A percentile compares a stretch with the other conserved stretches of the same genome.
Evolutionary conservation across 768 basidiomycete genomes (phyloP).

Genomic region (Rhodotorula paludigena): DNA sequence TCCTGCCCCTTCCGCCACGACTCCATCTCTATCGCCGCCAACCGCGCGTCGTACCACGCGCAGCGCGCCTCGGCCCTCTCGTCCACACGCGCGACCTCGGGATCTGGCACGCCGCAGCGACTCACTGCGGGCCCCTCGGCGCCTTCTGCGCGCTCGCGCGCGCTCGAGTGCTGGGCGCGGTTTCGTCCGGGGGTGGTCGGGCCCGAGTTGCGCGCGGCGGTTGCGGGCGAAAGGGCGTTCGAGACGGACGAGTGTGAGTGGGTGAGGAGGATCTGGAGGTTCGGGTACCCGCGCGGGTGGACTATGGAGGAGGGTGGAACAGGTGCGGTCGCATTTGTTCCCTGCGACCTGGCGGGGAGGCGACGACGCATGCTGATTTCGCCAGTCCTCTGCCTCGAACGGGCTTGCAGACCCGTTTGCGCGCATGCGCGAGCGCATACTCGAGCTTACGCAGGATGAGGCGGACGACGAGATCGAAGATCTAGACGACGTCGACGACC

Average conservation of each 20-base stretch:
- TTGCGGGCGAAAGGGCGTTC: not conserved
- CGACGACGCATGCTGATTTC: too few species aligned
- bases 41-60: conserved; percentile 1
- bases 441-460: not conserved
- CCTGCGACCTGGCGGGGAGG: too few species aligned
- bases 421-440: not conserved
- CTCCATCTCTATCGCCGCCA: not conserved
- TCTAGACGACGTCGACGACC: conserved; percentile 9
- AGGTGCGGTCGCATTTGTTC: not conserved
- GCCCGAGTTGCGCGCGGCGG: not conserved
- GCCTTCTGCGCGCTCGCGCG: not conserved
- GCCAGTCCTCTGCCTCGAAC: too few species aligned
- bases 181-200: conserved; percentile 14
- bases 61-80: too few species aligned
- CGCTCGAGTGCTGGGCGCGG: conserved; percentile 1
- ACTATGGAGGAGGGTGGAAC: conserved; percentile 4
- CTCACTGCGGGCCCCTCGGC: not conserved
- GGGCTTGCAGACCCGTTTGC: conserved; percentile 6
- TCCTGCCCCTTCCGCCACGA: conserved; percentile 24
- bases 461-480: not conserved
- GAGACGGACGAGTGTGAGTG: conserved; percentile 18
- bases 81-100: not conserved
- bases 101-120: not conserved
- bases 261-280: conserved; percentile 7
- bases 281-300: conserved; percentile 30